Percentiles rank a stretch among this genome's conserved stretches.
These are phyloP conservation scores for Exophiala aquamarina DNA, from an alignment of 2,329 filamentous ascomycete species.

Conservation along the genomic window DNA sequence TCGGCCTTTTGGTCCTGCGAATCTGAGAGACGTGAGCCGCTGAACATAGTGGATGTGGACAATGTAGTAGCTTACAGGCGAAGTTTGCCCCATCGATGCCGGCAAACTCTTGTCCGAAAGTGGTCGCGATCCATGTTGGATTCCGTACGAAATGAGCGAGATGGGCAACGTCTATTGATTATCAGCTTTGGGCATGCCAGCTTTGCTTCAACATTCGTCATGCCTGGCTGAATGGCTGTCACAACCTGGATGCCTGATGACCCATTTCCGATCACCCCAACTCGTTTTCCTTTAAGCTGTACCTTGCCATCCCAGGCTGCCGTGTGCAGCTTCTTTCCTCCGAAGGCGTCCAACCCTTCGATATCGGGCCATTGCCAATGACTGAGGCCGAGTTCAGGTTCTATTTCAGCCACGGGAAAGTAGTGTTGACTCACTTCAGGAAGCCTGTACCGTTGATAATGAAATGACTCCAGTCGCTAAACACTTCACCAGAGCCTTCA, in stretches of 20 bases:
- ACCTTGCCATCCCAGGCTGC: constrained; percentile 41
- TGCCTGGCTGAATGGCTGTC: constrained; percentile 36
- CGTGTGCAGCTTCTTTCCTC: constrained; percentile 39
- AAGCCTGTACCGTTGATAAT: too few species aligned
- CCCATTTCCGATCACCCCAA: constrained; percentile 32
- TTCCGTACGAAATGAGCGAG: neutral
- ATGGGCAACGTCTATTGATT: constrained; percentile 29
- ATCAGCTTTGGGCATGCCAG: constrained; percentile 25
- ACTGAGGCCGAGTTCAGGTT: too few species aligned
- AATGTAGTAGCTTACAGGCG: constrained; percentile 31
- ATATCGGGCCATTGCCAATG: constrained; percentile 26
- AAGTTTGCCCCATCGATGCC: constrained; percentile 35
- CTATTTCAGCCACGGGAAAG: too few species aligned
- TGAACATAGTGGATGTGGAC: constrained; percentile 35
- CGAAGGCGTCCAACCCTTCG: constrained; percentile 28
- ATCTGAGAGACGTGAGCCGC: constrained; percentile 27
- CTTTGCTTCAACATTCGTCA: constrained; percentile 34
- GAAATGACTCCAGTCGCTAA: too few species aligned
- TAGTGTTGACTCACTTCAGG: too few species aligned
- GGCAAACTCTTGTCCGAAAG: too few species aligned
- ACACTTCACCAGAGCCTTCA: too few species aligned
- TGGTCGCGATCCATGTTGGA: constrained; percentile 8
- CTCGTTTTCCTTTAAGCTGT: constrained; percentile 42
- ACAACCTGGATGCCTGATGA: constrained; percentile 33
- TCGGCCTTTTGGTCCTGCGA: constrained; percentile 25